These are phyloP conservation scores for Tolypocladium ophioglossoides DNA, from an alignment of 2,329 filamentous ascomycete genomes.

Conservation along the genomic window DNA sequence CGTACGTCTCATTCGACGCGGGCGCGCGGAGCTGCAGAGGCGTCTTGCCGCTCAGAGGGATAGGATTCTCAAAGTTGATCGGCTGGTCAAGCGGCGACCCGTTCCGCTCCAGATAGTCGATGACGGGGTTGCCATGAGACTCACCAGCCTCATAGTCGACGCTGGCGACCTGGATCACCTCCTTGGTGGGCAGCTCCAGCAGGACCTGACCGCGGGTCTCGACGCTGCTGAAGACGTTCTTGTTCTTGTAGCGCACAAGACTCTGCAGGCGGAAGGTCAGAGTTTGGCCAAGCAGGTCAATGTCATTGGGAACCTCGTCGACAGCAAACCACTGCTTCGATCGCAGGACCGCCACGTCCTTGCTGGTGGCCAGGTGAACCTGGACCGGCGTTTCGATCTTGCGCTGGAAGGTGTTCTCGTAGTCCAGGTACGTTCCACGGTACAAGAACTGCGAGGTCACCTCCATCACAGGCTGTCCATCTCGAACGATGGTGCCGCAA, in stretches of 20 bases:
- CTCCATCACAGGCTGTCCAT: constrained; percentile 85
- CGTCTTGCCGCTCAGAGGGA: constrained; percentile 86
- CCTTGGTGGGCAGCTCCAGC: constrained; percentile 90
- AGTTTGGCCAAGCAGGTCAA: constrained; percentile 85
- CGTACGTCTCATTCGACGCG: constrained; percentile 95
- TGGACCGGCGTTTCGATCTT: constrained; percentile 95
- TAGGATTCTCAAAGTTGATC: constrained; percentile 93
- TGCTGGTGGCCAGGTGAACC: constrained; percentile 73
- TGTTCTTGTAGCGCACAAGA: constrained; percentile 89
- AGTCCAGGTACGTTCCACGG: constrained; percentile 85
- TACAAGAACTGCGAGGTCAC: constrained; percentile 98
- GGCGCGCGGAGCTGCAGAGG: constrained; percentile 83
- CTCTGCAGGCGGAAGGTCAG: constrained; percentile 93
- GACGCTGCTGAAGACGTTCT: constrained; percentile 80
- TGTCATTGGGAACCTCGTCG: constrained; percentile 57
- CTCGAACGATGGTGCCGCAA: constrained; percentile 87
- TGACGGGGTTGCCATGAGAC: constrained; percentile 91
- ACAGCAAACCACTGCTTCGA: constrained; percentile 98
- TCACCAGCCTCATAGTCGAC: constrained; percentile 88
- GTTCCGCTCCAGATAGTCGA: constrained; percentile 89
- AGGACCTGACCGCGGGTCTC: constrained; percentile 89
- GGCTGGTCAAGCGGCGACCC: constrained; percentile 92
- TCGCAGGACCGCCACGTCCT: constrained; percentile 85
- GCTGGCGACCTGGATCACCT: constrained; percentile 93
- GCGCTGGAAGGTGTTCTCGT: constrained; percentile 96